Evolutionary conservation across 148 eudicot species (phyloP), one percentile per base, ranked within the genome.

Genomic region (Limonium bicolor): DNA sequence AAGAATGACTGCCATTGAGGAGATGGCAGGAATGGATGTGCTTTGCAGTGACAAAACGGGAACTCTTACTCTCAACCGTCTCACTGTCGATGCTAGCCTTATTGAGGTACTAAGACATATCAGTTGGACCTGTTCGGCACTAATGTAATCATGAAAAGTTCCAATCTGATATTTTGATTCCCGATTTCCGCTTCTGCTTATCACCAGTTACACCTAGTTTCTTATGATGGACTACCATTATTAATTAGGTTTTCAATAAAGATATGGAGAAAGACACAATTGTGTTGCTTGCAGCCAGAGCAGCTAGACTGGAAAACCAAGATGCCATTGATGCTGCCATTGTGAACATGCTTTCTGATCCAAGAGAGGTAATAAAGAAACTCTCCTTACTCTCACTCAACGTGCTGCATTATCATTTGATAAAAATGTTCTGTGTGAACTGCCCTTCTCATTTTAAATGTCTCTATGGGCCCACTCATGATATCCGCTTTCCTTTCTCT

Each of bases 1-100:
- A 50, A 70, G 90, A 62, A 80, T 80, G 90, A 80, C 80, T 39
- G 84, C 90, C 16, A 80, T 80, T 51, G 90, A 80, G 73, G 90
- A 80, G 57, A 76, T 80, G 90, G 90, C 90, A 14, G 90, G 80
- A 33, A 80, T 80, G 90, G 90, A 80, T 65, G 90, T 80, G 10
- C 66, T 80, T 24, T 76, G 90, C 59, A 70, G 84, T 67, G 90
- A 80, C 48, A 76, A 80, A 62, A 80, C 90, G 5, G 84, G 84
- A 29, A 80, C 90, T 36, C 64, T 80, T 19, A 80, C 88, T 30
- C 55, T 80, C 41, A 80, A 80, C 50, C 76, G 74, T 46, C 77
- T 76, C 18, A 66, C 80, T 18, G 77, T 80, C 41, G 88, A 80
- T 56, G 66, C 55, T 27, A 80, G 53, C 67, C 83, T 76, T 59